Evolutionary conservation across 331 rosid genomes (phyloP).

Genomic region (Dryas integrifolia): DNA sequence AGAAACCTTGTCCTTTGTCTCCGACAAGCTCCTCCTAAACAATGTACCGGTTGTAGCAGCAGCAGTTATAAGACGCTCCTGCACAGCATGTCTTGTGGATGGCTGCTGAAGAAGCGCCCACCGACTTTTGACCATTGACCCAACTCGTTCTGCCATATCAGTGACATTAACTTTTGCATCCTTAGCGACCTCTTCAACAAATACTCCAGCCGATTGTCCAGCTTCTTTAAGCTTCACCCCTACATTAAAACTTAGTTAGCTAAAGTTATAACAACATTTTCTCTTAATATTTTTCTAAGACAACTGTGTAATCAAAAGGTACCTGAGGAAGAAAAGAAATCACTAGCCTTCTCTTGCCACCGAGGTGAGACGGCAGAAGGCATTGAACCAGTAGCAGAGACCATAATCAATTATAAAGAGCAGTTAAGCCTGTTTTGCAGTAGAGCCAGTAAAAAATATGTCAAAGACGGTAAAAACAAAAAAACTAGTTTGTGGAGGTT

Average conservation of each 20-base stretch:
- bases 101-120: conserved; percentile 90
- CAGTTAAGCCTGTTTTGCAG: conserved; percentile 39
- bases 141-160: conserved; percentile 77
- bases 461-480: not conserved
- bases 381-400: conserved; percentile 51
- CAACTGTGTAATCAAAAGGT: conserved; percentile 11
- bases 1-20: conserved; percentile 82
- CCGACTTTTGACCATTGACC: conserved; percentile 71
- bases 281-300: not conserved
- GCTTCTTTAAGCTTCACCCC: conserved; percentile 91
- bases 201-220: conserved; percentile 79
- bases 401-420: conserved; percentile 31
- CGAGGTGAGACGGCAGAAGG: conserved; percentile 63
- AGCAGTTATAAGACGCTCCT: conserved; percentile 81
- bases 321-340: conserved; percentile 91
- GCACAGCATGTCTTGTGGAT: conserved; percentile 82
- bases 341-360: conserved; percentile 89
- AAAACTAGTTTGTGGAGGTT: not conserved
- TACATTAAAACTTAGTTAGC: conserved; percentile 32
- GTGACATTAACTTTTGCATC: conserved; percentile 81
- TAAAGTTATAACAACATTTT: not conserved
- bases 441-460: not conserved
- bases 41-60: conserved; percentile 84
- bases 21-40: conserved; percentile 67
- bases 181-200: conserved; percentile 83